phyloP scores from a whole-genome alignment of 2,329 filamentous ascomycete species.

The Trichoderma brevicompactum region DNA sequence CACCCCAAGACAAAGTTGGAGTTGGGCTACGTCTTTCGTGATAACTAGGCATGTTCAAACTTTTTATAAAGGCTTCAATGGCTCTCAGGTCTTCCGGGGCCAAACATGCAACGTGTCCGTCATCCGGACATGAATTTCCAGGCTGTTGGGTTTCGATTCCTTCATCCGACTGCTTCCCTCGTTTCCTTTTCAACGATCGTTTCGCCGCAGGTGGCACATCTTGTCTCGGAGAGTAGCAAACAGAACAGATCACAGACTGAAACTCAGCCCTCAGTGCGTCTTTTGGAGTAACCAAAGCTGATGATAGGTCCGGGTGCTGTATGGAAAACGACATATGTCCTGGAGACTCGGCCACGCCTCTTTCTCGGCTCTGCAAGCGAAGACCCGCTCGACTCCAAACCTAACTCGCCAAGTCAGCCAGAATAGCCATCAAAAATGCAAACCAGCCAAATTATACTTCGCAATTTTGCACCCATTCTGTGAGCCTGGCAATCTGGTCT shows the following conservation, averaged over 20 bases:
- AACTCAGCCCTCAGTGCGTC: conserved; percentile 37
- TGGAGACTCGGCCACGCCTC: conserved; percentile 21
- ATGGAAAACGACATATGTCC: conserved; percentile 41
- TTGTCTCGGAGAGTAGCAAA: conserved; percentile 34
- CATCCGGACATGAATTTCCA: background rate
- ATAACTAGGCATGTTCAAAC: conserved; percentile 30
- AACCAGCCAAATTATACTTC: conserved; percentile 35
- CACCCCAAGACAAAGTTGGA: background rate
- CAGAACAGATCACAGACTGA: conserved; percentile 34
- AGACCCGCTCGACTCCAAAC: conserved; percentile 42
- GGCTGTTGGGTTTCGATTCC: background rate
- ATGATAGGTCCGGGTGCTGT: conserved; percentile 44
- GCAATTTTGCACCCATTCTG: conserved; percentile 34
- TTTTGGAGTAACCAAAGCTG: conserved; percentile 39
- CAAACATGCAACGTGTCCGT: conserved; percentile 32
- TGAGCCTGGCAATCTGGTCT: conserved; percentile 29
- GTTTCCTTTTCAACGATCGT: conserved; percentile 4
- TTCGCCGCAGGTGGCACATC: background rate
- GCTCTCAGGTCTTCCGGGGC: conserved; percentile 36
- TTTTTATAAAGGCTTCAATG: conserved; percentile 39
- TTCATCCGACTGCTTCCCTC: background rate
- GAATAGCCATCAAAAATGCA: too few relatives aligned
- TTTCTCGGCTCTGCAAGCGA: conserved; percentile 34
- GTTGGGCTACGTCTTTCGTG: too few relatives aligned
- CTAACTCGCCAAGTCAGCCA: conserved; percentile 31